Evolutionary conservation across 495 filamentous ascomycete genomes (phyloP).

Genomic region (Talaromyces nanjingensis): DNA sequence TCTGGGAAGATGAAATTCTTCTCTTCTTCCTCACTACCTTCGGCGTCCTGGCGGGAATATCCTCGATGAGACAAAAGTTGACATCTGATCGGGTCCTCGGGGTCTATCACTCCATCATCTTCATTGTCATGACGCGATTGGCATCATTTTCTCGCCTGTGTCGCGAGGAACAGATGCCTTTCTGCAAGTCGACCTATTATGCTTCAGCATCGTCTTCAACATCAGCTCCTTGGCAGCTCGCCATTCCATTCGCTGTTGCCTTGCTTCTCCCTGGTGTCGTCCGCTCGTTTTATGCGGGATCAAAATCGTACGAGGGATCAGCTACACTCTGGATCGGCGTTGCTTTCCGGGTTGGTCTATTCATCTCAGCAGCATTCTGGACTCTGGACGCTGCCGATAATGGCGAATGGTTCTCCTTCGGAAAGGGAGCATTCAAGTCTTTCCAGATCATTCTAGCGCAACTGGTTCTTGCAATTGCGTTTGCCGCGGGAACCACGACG

Average conservation of each 20-base stretch:
- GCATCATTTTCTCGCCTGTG: slow-evolving; percentile 89
- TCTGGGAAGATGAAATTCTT: slow-evolving; percentile 97
- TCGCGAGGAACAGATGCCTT: slow-evolving; percentile 97
- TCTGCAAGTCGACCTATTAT: slow-evolving; percentile 93
- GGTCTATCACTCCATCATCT: slow-evolving; percentile 75
- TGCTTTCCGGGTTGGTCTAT: slow-evolving; percentile 67
- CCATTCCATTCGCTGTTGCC: slow-evolving; percentile 68
- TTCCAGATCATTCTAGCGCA: slow-evolving; percentile 70
- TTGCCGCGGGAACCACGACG: slow-evolving; percentile 60
- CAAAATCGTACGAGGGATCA: slow-evolving; percentile 77
- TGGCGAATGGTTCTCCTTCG: slow-evolving; percentile 65
- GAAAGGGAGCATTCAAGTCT: slow-evolving; percentile 61
- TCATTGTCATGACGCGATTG: slow-evolving; percentile 71
- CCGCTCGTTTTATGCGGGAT: slow-evolving; percentile 65
- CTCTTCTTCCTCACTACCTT: slow-evolving; percentile 87
- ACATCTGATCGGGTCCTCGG: slow-evolving; percentile 61
- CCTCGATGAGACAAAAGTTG: slow-evolving; percentile 62
- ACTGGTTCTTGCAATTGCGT: slow-evolving; percentile 60
- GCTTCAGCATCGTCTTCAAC: slow-evolving; percentile 86
- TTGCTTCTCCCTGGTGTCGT: slow-evolving; percentile 71
- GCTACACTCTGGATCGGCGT: slow-evolving; percentile 77
- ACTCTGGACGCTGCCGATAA: slow-evolving; percentile 85
- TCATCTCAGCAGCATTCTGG: slow-evolving; percentile 81
- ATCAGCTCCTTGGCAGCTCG: slow-evolving; percentile 84
- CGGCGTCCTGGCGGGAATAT: slow-evolving; percentile 61